phyloP scores from a whole-genome alignment of 371 early-diverging fungal species.

The Nematocida displodere region DNA sequence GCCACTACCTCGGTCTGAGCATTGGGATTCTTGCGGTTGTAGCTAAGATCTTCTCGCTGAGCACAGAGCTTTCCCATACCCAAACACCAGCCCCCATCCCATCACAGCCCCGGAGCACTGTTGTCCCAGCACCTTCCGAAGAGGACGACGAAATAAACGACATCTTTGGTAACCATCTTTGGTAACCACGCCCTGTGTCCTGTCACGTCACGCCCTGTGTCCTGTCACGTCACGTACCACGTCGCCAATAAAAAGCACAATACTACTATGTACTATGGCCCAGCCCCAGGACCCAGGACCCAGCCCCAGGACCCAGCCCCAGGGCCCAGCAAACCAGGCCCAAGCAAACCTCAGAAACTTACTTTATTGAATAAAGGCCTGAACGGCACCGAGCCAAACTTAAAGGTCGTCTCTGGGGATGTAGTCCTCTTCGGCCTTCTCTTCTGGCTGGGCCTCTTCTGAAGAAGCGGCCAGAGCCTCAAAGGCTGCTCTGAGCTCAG shows the following conservation, averaged over 20 bases:
- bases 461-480: background rate
- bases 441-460: background rate
- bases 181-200: no score
- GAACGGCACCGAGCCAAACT: no score
- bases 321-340: no score
- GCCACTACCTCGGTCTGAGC: conserved; percentile 29
- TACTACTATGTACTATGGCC: no score
- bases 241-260: no score
- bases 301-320: no score
- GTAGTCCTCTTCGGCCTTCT: conserved; percentile 10
- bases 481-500: conserved; percentile 15
- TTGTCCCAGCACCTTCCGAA: background rate
- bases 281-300: no score
- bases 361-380: no score
- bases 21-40: conserved; percentile 10
- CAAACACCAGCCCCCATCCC: background rate
- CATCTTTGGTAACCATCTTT: conserved; percentile 1
- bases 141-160: conserved; percentile 41
- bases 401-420: conserved; percentile 50
- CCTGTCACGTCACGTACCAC: no score
- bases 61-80: background rate
- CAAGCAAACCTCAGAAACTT: no score
- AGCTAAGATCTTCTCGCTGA: conserved; percentile 5
- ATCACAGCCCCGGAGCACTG: background rate
- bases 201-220: no score